Base-by-base conservation (phyloP, 2,329 filamentous ascomycete genomes). In the Penicillium sp. region DNA sequence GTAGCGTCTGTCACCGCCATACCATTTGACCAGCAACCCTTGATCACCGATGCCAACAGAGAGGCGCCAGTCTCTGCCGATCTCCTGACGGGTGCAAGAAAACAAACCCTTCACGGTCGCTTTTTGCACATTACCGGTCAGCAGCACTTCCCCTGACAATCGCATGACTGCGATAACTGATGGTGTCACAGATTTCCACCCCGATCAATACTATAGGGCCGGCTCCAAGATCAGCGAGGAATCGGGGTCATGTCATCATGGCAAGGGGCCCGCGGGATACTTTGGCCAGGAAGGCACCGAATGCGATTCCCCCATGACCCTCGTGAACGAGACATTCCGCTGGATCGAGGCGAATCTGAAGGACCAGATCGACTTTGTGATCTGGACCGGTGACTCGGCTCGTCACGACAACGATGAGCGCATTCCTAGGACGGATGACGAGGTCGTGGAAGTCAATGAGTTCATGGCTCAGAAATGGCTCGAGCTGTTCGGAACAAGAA, bases 381-480 rank as follows among this genome's bases (percentile, higher is more conserved):
- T 96, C 45, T 96, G 91, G 91, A 96, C 92, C 1, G 91, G 91
- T 59, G 91, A 96, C 71, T 93, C 88, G 29, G 90, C 89, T 18
- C 84, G 91, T 59, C 91, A 96, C 72, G 92, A 96, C 72, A 93
- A 87, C 70, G 91, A 96, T 69, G 88, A 93, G 69, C 74, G 82
- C 44, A 79, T 89, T 31, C 93, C 93, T 12, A 87, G 94, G 60
- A 89, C 81, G 34, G 80, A 85, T 38, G 78, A 81, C 39, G 85
- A 96, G 68, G 86, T 99, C n/a, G 76, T 93, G 15, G 76, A 82
- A 47, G 82, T 89, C 63, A 99, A 99, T 70, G 77, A 83, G 58
- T 79, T 85, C 59, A 79, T 96, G 57, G 86, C 91, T 45, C 75
- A 85, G 63, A 90, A 90, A 70, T 90, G 97, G 71, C 74, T 81